Base-by-base conservation (phyloP, 495 filamentous ascomycete genomes). In the Daldinia grandis region DNA sequence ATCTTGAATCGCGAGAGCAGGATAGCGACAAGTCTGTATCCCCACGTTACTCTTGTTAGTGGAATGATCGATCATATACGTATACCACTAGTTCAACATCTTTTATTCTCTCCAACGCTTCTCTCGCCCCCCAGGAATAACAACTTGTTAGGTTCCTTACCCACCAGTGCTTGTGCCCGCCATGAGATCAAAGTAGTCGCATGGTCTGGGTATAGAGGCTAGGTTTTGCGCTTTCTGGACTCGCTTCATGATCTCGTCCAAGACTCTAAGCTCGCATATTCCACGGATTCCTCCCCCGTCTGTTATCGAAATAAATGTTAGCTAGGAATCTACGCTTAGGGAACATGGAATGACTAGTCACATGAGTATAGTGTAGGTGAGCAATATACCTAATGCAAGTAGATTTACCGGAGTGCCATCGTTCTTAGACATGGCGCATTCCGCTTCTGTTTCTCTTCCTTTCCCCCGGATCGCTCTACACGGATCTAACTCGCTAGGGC, bases 141-240 rank as follows among this genome's bases (percentile, higher is more conserved):
- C 5, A 38, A 58, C 24, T 5, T 2, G 30, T 15, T 38, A 56
- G 53, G 55, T 27, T 58, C 19, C 55, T 58, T 58, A 58, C 55
- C 55, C 55, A 12, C 55, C 55, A 58, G 55, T 58, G 8, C 55
- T 58, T n/a, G 55, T 58, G 3, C 55, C 55, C 17, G 30, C 55
- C 55, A 58, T 58, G 55, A 58, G 55, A 12, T 58, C 31, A 21
- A 58, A 58, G 5, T 58, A 58, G 24, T 58, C 55, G 55, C 55
- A 58, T 40, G 55, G 55, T 35, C 12, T 58, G 5, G 55, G 55
- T 40, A 58, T 27, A 4, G 31, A 24, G 35, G 55, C 33, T 10
- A 58, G 6, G 14, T 58, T 58, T 33, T 58, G 55, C 21, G 31
- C 55, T 15, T 58, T 58, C 31, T 58, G 55, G 19, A 58, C 55